Conservation (phyloP, 164 flowering plant species). For the grape (Vitis vinifera) region DNA sequence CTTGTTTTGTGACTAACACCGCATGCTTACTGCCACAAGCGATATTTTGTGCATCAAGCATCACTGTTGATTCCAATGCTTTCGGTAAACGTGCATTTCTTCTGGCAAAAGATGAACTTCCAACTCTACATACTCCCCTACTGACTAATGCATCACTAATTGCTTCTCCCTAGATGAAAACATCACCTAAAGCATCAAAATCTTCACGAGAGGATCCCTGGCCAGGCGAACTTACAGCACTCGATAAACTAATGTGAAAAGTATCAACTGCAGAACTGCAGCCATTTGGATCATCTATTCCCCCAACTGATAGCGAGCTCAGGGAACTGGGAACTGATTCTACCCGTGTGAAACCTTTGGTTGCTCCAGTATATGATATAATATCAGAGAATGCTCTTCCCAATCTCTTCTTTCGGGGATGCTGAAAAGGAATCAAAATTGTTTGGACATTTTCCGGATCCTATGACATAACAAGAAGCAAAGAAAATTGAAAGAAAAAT, state of each 20-base stretch:
- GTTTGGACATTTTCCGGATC: conserved; percentile 53
- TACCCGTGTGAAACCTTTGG: conserved; percentile 33
- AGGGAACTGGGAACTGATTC: conserved; percentile 38
- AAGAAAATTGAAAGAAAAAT: not conserved
- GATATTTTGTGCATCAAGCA: conserved; percentile 72
- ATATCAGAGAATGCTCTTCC: conserved; percentile 83
- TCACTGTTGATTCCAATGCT: conserved; percentile 69
- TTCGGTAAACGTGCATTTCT: conserved; percentile 69
- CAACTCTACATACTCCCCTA: conserved; percentile 54
- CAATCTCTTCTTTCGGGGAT: conserved; percentile 45
- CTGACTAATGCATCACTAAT: conserved; percentile 65
- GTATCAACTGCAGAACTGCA: conserved; percentile 65
- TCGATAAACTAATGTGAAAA: conserved; percentile 79
- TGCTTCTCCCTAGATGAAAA: conserved; percentile 88
- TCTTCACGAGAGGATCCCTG: conserved; percentile 78
- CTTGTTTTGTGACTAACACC: conserved; percentile 75
- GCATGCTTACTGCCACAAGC: conserved; percentile 89
- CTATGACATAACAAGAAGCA: conserved; percentile 26
- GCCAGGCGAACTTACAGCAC: conserved; percentile 88
- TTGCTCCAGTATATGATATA: conserved; percentile 51
- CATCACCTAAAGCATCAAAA: conserved; percentile 83
- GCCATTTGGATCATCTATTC: conserved; percentile 46
- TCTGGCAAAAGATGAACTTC: conserved; percentile 33
- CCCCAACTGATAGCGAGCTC: conserved; percentile 32
- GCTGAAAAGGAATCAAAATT: conserved; percentile 40